Conservation (phyloP, 108 stramenopile genomes). For the Phaeodactylum tricornutum region DNA sequence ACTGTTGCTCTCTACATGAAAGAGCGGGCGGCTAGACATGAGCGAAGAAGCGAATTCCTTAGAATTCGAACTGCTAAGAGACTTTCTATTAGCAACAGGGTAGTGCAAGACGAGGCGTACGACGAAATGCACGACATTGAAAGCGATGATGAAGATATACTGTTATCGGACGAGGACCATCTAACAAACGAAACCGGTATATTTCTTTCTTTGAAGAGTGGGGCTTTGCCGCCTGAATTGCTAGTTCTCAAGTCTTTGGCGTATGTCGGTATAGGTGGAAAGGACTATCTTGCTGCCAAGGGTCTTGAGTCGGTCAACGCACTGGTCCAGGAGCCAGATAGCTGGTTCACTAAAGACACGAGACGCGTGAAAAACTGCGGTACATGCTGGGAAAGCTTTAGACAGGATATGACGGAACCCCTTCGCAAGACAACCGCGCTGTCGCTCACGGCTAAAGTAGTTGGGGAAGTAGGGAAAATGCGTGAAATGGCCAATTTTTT, state of each 20-base stretch:
- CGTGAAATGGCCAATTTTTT: too few species aligned
- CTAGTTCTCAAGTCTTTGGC: conserved; percentile 43
- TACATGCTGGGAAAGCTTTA: conserved; percentile 32
- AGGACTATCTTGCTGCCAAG: conserved; percentile 53
- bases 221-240: conserved; percentile 55
- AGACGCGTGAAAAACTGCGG: conserved; percentile 9
- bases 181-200: conserved; percentile 10
- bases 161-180: conserved; percentile 36
- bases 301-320: conserved; percentile 36
- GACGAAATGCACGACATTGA: too few species aligned
- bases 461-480: too few species aligned
- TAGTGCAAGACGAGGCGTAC: too few species aligned
- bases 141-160: conserved; percentile 3
- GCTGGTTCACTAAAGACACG: conserved; percentile 14
- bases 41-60: too few species aligned
- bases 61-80: too few species aligned
- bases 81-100: too few species aligned
- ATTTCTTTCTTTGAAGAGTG: conserved; percentile 34
- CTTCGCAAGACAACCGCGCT: too few species aligned
- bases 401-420: too few species aligned
- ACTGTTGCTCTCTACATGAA: conserved; percentile 53
- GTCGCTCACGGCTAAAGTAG: too few species aligned
- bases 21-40: conserved; percentile 31
- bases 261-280: conserved; percentile 52
- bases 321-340: conserved; percentile 20